phyloP scores from a whole-genome alignment of 2,329 filamentous ascomycete genomes.

The Ilyonectria mors-panacis region DNA sequence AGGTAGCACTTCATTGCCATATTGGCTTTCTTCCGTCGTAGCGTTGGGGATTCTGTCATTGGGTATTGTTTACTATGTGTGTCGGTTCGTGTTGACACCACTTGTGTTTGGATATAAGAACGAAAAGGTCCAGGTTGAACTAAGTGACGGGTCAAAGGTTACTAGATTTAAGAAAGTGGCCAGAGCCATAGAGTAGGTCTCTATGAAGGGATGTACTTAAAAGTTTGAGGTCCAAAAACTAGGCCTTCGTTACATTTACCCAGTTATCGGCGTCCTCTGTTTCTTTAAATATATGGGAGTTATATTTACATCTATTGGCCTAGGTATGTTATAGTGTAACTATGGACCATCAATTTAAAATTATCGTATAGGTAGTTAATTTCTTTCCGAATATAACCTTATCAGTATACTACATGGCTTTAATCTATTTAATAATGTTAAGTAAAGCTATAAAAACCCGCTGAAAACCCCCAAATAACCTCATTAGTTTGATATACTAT shows the following conservation, averaged over 20 bases:
- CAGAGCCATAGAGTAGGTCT: neutral
- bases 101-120: constrained; percentile 23
- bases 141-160: constrained; percentile 34
- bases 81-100: constrained; percentile 14
- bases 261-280: neutral
- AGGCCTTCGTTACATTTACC: neutral
- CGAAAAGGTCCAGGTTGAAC: constrained; percentile 15
- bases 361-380: too few relatives aligned
- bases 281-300: too few relatives aligned
- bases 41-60: constrained; percentile 22
- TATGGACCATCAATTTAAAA: too few relatives aligned
- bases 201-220: neutral
- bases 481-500: too few relatives aligned
- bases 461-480: too few relatives aligned
- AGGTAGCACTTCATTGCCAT: constrained; percentile 32
- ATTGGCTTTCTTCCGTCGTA: constrained; percentile 32
- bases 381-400: too few relatives aligned
- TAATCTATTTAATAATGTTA: too few relatives aligned
- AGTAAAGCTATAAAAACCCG: too few relatives aligned
- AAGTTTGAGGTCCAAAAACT: neutral
- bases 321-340: too few relatives aligned
- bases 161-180: constrained; percentile 25
- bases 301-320: too few relatives aligned
- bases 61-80: constrained; percentile 26
- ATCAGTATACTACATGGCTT: too few relatives aligned